These are phyloP conservation scores for Priceomyces fermenticarens DNA, from an alignment of 805 yeast genomes.

Conservation along the genomic window DNA sequence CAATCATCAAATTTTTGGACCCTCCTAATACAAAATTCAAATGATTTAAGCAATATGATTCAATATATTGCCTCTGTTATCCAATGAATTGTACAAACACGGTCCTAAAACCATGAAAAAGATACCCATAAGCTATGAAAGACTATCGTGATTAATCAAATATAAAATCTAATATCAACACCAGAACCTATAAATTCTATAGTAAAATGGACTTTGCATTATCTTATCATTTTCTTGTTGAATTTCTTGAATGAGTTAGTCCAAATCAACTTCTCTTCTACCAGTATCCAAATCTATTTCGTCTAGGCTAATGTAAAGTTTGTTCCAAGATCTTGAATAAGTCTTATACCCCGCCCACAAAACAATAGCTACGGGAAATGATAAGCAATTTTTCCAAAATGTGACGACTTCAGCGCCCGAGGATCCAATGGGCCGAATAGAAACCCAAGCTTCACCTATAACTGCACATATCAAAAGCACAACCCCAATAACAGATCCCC, in stretches of 20 bases:
- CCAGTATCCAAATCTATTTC: not conserved
- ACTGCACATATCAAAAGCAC: conserved; percentile 30
- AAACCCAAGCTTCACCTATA: conserved; percentile 36
- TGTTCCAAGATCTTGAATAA: conserved; percentile 23
- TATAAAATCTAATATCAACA: conserved; percentile 22
- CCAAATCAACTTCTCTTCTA: conserved; percentile 28
- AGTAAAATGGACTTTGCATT: conserved; percentile 22
- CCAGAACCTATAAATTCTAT: conserved; percentile 27
- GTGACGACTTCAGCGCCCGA: conserved; percentile 17
- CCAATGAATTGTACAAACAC: no score
- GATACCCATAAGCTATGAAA: no score
- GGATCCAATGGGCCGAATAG: conserved; percentile 37
- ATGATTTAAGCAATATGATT: no score
- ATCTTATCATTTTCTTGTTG: conserved; percentile 34
- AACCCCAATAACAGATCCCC: conserved; percentile 34
- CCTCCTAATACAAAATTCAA: no score
- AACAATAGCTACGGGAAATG: conserved; percentile 26
- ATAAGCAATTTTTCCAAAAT: conserved; percentile 38
- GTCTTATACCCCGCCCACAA: conserved; percentile 41
- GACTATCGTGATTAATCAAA: no score
- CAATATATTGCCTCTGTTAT: no score
- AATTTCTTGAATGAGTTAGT: conserved; percentile 37
- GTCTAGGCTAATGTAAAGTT: not conserved
- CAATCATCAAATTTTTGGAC: no score
- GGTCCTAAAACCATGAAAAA: no score